Base-by-base conservation (phyloP, 495 filamentous ascomycete genomes). In the Penicillium pancosmium region DNA sequence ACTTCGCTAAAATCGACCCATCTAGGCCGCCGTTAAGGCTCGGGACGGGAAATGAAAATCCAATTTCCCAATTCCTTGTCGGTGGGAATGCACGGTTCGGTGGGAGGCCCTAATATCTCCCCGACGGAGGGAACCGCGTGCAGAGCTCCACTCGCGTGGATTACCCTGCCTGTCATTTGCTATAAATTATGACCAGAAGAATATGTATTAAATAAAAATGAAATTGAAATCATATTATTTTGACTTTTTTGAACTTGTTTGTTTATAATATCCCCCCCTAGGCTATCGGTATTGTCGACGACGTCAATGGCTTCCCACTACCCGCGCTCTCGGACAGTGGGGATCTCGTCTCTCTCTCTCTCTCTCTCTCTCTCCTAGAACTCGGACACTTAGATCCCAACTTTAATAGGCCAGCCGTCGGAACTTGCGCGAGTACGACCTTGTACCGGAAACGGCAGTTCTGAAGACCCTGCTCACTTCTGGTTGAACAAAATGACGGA, bases 71-170 rank as follows among this genome's bases (percentile, higher is more conserved):
- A 48, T 23, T 10, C 46, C 46, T 19, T 48, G 46, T 48, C 46
- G 19, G 46, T 48, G 46, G 46, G 46, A 48, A 48, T 48, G 46
- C 46, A 48, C 46, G 46, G 46, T 48, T 48, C 46, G 46, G 23
- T 48, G 46, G 46, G 46, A 48, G 46, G 46, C 19, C 19, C 46
- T 48, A 5, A 48, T 48, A 5, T 48, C 18, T 48, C 4, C 44
- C 44, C 44, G 10, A 47, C 44, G 44, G 46, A 27, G 46, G 21
- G 46, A 48, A 48, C 46, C 46, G 46, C 46, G 9, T 48, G 46
- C 46, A 27, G 19, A n/a, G 46, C 18, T 48, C 46, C 46, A 48
- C 46, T 12, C 40, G 15, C 44, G 18, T 48, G 46, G 19, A 48
- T 48, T 21, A 23, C 23, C 19, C 46, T 48, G 41, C 21, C 19